Percentiles rank a stretch among this genome's conserved stretches.
phyloP scores from a whole-genome alignment of 2,329 filamentous ascomycete species.

The Monilinia fructigena region DNA sequence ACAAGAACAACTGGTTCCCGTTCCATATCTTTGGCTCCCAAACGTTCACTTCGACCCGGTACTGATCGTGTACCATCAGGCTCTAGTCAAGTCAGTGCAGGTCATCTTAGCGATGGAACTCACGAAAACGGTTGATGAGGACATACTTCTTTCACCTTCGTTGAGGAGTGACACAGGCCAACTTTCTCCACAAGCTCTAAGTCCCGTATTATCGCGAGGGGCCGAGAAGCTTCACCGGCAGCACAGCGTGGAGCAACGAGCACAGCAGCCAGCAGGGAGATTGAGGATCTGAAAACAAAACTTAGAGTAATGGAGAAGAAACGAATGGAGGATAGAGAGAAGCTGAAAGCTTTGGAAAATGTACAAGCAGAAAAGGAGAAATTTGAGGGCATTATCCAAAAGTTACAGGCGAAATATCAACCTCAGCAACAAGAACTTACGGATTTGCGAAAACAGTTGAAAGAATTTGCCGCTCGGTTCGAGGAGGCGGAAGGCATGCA shows the following conservation, averaged over 20 bases:
- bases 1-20: constrained; percentile 28
- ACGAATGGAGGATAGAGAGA: constrained; percentile 78
- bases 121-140: constrained; percentile 37
- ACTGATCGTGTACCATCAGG: constrained; percentile 36
- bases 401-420: constrained; percentile 85
- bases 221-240: constrained; percentile 31
- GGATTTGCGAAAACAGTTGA: constrained; percentile 73
- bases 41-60: constrained; percentile 36
- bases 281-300: constrained; percentile 87
- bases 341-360: constrained; percentile 74
- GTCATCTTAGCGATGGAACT: constrained; percentile 32
- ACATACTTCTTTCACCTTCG: constrained; percentile 44
- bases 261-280: constrained; percentile 52
- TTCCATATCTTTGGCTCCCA: constrained; percentile 35
- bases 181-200: constrained; percentile 38
- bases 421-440: constrained; percentile 76
- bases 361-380: constrained; percentile 74
- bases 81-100: constrained; percentile 37
- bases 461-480: constrained; percentile 69
- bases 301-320: constrained; percentile 86
- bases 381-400: constrained; percentile 83
- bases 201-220: constrained; percentile 36
- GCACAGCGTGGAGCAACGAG: constrained; percentile 32
- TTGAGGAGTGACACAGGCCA: constrained; percentile 48
- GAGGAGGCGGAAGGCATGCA: constrained; percentile 70